These are phyloP conservation scores for Marchantia paleacea DNA, from an alignment of 225 moss, liverwort and hornwort species.

Conservation along the genomic window DNA sequence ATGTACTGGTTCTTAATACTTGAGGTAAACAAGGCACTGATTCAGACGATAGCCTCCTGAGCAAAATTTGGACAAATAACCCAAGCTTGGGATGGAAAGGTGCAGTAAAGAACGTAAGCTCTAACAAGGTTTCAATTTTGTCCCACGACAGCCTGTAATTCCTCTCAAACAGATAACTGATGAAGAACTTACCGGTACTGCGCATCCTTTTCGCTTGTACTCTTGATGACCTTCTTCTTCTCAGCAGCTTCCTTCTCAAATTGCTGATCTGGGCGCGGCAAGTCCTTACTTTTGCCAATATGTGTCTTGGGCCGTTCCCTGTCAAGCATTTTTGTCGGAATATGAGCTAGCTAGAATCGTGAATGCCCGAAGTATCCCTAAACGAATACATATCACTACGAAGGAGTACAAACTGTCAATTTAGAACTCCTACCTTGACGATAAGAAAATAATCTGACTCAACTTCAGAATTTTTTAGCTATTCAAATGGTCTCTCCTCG, in stretches of 20 bases:
- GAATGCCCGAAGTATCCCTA: background rate
- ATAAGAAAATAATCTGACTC: background rate
- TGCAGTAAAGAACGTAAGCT: too few species aligned
- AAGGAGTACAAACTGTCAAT: background rate
- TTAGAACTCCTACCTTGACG: background rate
- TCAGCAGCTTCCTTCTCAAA: slow-evolving; percentile 58
- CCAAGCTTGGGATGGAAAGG: too few species aligned
- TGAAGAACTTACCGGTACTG: slow-evolving; percentile 31
- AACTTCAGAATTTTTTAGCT: too few species aligned
- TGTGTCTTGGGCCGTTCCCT: slow-evolving; percentile 86
- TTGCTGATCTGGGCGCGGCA: slow-evolving; percentile 70
- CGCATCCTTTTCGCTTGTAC: slow-evolving; percentile 52
- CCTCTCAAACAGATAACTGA: background rate
- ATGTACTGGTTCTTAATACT: too few species aligned
- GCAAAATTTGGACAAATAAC: background rate
- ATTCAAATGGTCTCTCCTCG: too few species aligned
- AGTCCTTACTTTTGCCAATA: slow-evolving; percentile 82
- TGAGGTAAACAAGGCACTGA: too few species aligned
- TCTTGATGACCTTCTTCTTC: slow-evolving; percentile 59
- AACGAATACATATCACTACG: background rate
- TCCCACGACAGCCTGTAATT: background rate
- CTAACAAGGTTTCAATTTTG: too few species aligned
- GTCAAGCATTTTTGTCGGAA: background rate
- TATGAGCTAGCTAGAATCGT: background rate
- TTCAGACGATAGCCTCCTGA: background rate